These are phyloP conservation scores for Candida sp. DNA, from an alignment of 1,139 yeast genomes.

Conservation along the genomic window DNA sequence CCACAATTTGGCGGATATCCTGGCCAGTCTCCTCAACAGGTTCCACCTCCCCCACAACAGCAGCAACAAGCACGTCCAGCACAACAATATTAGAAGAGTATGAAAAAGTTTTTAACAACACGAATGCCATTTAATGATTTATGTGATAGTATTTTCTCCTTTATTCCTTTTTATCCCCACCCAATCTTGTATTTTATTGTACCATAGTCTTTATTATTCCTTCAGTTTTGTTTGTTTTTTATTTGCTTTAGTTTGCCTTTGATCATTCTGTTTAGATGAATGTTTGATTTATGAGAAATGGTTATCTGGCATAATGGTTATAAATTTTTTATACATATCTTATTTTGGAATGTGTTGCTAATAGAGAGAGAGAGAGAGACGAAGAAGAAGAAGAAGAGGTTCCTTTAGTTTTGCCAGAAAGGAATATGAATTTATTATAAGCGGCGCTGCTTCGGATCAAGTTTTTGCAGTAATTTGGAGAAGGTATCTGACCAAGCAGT, in stretches of 20 bases:
- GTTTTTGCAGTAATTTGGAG: too few relatives aligned
- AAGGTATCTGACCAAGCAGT: too few relatives aligned
- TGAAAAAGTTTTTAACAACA: not conserved
- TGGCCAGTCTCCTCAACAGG: slow-evolving; percentile 11
- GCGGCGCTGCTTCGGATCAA: too few relatives aligned
- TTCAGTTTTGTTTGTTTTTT: not conserved
- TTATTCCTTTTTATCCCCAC: not conserved
- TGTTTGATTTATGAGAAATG: too few relatives aligned
- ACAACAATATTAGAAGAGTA: slow-evolving; percentile 7
- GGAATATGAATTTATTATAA: too few relatives aligned
- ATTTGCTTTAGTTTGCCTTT: not conserved
- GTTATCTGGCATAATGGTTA: too few relatives aligned
- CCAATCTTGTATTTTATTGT: slow-evolving; percentile 5
- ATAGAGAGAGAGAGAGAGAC: too few relatives aligned
- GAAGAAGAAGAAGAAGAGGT: too few relatives aligned
- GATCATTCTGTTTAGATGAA: not conserved
- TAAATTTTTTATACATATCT: too few relatives aligned
- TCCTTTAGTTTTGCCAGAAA: too few relatives aligned
- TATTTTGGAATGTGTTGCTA: too few relatives aligned
- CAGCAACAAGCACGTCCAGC: slow-evolving; percentile 1
- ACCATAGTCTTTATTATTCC: slow-evolving; percentile 2
- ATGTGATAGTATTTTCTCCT: slow-evolving; percentile 1
- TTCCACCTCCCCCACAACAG: slow-evolving; percentile 5
- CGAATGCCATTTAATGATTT: slow-evolving; percentile 4
- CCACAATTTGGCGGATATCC: slow-evolving; percentile 32